Evolutionary conservation across 768 basidiomycete species (phyloP).

Genomic region (Russula emetica): DNA sequence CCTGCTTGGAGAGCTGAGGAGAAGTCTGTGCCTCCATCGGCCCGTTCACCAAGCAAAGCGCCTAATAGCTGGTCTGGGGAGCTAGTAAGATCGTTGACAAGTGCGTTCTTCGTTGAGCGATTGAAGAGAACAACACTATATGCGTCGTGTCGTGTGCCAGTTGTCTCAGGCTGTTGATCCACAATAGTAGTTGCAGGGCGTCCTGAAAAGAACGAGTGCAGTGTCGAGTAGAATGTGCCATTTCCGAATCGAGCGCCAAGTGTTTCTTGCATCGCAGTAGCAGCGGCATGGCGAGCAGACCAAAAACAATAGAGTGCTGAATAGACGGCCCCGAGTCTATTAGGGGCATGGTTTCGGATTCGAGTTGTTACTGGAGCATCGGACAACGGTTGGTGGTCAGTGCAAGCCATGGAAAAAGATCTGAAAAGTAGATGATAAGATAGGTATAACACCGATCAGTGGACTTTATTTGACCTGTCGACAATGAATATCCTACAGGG

Average conservation of each 20-base stretch:
- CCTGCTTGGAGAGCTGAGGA: slow-evolving; percentile 38
- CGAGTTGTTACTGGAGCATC: slow-evolving; percentile 39
- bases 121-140: slow-evolving; percentile 56
- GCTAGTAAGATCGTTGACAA: slow-evolving; percentile 46
- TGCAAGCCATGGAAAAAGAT: slow-evolving; percentile 46
- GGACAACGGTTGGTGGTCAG: slow-evolving; percentile 44
- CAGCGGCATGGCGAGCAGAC: slow-evolving; percentile 45
- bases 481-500: slow-evolving; percentile 48
- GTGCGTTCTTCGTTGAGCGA: slow-evolving; percentile 22
- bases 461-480: slow-evolving; percentile 37
- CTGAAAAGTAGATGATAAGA: slow-evolving; percentile 31
- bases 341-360: slow-evolving; percentile 39
- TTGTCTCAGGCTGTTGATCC: slow-evolving; percentile 27
- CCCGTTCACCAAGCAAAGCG: slow-evolving; percentile 34
- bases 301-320: slow-evolving; percentile 55
- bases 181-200: slow-evolving; percentile 38
- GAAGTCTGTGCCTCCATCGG: slow-evolving; percentile 44
- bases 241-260: slow-evolving; percentile 4
- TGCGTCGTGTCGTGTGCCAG: slow-evolving; percentile 42
- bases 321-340: slow-evolving; percentile 56
- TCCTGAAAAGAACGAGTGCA: slow-evolving; percentile 51
- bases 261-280: slow-evolving; percentile 29
- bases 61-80: slow-evolving; percentile 45
- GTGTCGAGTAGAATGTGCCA: slow-evolving; percentile 42
- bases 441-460: background rate